These are phyloP conservation scores for Gloeophyllum trabeum DNA, from an alignment of 768 basidiomycete genomes.

Conservation along the genomic window DNA sequence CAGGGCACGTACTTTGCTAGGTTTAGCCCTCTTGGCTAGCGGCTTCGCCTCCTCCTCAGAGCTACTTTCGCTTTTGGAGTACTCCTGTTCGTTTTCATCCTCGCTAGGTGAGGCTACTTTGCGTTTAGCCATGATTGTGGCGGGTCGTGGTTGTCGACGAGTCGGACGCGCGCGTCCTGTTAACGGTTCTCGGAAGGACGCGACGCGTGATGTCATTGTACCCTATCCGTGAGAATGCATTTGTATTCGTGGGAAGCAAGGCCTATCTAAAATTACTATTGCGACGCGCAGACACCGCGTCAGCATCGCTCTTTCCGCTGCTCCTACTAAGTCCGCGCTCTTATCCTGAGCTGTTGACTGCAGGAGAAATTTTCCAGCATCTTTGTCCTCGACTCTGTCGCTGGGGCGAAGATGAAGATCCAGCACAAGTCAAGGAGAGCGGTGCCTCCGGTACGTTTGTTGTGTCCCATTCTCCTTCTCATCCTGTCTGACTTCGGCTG, in stretches of 20 bases:
- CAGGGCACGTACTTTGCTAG: neutral
- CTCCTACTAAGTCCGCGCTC: no score
- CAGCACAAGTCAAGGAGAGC: conserved; percentile 76
- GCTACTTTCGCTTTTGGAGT: neutral
- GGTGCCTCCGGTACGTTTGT: conserved; percentile 53
- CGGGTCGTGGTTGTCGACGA: neutral
- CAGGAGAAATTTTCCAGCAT: no score
- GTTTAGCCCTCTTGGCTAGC: neutral
- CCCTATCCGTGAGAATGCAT: conserved; percentile 1
- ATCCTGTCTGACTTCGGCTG: conserved; percentile 9
- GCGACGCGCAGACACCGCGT: neutral
- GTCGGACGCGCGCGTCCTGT: no score
- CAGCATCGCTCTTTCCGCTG: no score
- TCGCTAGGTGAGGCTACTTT: conserved; percentile 4
- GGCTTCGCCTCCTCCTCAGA: conserved; percentile 1
- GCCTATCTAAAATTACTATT: no score
- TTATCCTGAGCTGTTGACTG: no score
- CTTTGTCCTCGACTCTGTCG: conserved; percentile 30
- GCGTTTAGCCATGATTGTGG: conserved; percentile 9
- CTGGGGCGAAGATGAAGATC: conserved; percentile 85
- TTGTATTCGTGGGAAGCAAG: neutral
- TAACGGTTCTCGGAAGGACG: no score
- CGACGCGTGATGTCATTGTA: conserved; percentile 5
- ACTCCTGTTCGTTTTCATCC: conserved; percentile 7
- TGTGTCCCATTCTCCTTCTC: conserved; percentile 3